These are phyloP conservation scores for Plasmodiophora brassicae DNA, from an alignment of 208 protist species.

Conservation along the genomic window DNA sequence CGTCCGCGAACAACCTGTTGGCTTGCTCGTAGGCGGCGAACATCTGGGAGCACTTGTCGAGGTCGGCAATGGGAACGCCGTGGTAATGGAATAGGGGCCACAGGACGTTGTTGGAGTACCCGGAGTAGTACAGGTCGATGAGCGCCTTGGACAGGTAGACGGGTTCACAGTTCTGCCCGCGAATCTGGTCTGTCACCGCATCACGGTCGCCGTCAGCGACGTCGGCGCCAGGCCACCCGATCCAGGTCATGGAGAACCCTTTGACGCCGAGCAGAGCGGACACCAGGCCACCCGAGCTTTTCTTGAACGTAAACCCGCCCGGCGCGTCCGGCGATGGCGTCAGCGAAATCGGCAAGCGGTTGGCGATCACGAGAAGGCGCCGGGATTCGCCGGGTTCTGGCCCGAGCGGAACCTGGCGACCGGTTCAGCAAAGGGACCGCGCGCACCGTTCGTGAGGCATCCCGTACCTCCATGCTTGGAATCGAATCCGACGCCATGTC, in stretches of 20 bases:
- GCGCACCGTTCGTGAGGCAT: too few relatives aligned
- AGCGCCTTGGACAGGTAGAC: constrained; percentile 36
- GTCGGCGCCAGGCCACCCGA: neutral
- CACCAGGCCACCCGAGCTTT: constrained; percentile 23
- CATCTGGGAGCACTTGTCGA: neutral
- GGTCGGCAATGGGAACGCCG: neutral
- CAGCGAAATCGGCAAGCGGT: neutral
- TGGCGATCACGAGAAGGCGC: neutral
- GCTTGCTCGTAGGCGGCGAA: neutral
- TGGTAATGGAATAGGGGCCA: constrained; percentile 51
- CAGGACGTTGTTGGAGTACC: constrained; percentile 48
- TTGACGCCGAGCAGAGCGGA: constrained; percentile 37
- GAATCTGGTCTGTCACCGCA: neutral
- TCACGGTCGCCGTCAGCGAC: neutral
- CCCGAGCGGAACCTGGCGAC: too few relatives aligned
- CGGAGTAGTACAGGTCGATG: constrained; percentile 36
- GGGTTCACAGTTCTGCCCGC: constrained; percentile 22
- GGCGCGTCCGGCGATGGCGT: too few relatives aligned
- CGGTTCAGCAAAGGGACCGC: too few relatives aligned
- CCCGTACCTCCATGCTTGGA: too few relatives aligned
- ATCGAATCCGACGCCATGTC: too few relatives aligned
- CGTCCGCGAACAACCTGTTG: neutral
- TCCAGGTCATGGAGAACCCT: neutral
- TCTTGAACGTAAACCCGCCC: too few relatives aligned
- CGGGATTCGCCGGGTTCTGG: too few relatives aligned